Evolutionary conservation across 805 yeast species (phyloP), one percentile per base, ranked within the genome.

Genomic region (Vanderwaltozyma verrucispora): DNA sequence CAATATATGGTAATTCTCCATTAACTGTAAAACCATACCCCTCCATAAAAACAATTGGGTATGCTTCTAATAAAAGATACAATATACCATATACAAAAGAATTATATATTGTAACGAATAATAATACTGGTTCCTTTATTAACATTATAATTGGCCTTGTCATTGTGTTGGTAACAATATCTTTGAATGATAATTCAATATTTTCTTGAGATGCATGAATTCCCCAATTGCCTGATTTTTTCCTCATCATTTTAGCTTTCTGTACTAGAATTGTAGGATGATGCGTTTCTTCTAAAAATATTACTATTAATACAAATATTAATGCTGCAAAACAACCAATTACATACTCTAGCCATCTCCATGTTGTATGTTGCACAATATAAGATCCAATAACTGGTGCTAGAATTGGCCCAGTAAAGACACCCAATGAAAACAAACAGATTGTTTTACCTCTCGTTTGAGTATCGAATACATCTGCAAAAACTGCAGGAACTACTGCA

Each of bases 301-400:
- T 16, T 4, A 39, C 37, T n/a, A 80, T 47, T 0, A 65, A 40
- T 15, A 67, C 54, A 12, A 62, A 41, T 1, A 69, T 50, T 1
- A 65, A 47, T 11, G 72, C 64, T 4, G 71, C 56, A 55, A 80
- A 57, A 38, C 82, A 75, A 43, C 83, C 89, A 2, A 78, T 69
- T 39, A 84, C 62, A 56, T 83, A 85, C 45, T 68, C 70, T 11
- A 83, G 71, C 94, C 94, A 85, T 53, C 95, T 68, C 94, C 94
- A 84, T 14, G 86, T 84, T 30, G 86, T 63, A 38, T 69, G 64
- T 39, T 75, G 70, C n/a, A 67, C 70, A 31, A 80, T 75, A 56
- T 78, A 83, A 0, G 79, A 78, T 42, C 88, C 84, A 33, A 74
- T 72, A 39, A 87, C 75, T n/a, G 96, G 96, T 0, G 88, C 88